Evolutionary conservation across 2,329 filamentous ascomycete genomes (phyloP).

Genomic region (Emericellopsis atlantica): DNA sequence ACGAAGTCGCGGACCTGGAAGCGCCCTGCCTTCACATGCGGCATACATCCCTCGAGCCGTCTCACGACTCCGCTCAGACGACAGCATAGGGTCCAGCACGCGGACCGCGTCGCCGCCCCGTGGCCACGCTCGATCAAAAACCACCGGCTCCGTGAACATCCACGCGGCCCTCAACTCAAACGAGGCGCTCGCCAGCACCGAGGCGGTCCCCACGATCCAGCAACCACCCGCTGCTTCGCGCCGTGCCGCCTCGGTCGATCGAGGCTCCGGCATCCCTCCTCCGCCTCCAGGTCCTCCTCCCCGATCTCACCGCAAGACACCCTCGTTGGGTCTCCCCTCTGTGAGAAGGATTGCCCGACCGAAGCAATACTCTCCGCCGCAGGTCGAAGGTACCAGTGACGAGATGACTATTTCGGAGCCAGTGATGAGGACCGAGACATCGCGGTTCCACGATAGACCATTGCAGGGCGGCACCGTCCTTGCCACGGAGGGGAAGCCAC

Average conservation of each 20-base stretch:
- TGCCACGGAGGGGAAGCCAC: not conserved
- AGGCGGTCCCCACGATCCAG: not conserved
- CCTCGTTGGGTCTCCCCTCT: conserved; percentile 22
- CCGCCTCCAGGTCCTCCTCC: conserved; percentile 14
- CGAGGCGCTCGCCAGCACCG: not conserved
- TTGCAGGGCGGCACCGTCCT: conserved; percentile 5
- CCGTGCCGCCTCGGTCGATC: not conserved
- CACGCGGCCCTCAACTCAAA: conserved; percentile 12
- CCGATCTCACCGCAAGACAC: conserved; percentile 11
- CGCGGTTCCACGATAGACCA: conserved; percentile 12
- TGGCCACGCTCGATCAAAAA: conserved; percentile 8
- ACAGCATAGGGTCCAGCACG: not conserved
- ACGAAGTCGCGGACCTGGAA: conserved; percentile 8
- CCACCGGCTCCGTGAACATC: conserved; percentile 14
- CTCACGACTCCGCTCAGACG: conserved; percentile 1
- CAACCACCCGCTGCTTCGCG: conserved; percentile 1
- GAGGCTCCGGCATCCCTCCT: conserved; percentile 7
- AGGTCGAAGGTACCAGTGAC: conserved; percentile 11
- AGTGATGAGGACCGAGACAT: conserved; percentile 9
- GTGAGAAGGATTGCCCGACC: conserved; percentile 23
- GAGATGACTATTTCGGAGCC: conserved; percentile 17
- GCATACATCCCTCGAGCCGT: conserved; percentile 30
- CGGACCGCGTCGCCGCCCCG: not conserved
- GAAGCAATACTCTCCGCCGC: conserved; percentile 25
- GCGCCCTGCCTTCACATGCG: conserved; percentile 30